A percentile compares a stretch with the other conserved stretches of the same genome.
Conservation (phyloP, 257 asterid species). For the Pogostemon cablin region DNA sequence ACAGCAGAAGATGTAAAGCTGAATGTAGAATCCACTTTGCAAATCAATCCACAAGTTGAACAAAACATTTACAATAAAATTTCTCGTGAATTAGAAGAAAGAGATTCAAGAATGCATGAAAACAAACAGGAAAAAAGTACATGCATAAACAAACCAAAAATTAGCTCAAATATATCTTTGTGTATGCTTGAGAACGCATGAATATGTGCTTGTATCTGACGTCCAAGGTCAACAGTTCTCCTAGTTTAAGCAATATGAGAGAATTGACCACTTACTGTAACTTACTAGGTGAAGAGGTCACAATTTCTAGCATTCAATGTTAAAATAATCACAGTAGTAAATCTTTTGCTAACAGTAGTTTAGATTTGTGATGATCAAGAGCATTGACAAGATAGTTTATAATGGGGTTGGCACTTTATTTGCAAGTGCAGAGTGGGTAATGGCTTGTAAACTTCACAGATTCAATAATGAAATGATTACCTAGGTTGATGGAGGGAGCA, state of each 20-base stretch:
- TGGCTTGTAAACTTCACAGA: slow-evolving; percentile 16
- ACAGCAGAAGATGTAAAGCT: slow-evolving; percentile 18
- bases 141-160: slow-evolving; percentile 2
- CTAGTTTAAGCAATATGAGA: slow-evolving; percentile 17
- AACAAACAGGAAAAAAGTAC: slow-evolving; percentile 17
- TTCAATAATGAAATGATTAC: slow-evolving; percentile 3
- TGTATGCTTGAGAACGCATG: not conserved
- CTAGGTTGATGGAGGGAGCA: slow-evolving; percentile 16
- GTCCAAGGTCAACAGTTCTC: slow-evolving; percentile 3
- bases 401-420: slow-evolving; percentile 1
- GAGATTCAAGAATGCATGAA: slow-evolving; percentile 24
- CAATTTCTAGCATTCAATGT: not conserved
- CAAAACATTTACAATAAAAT: slow-evolving; percentile 2
- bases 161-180: not conserved
- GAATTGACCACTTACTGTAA: slow-evolving; percentile 6
- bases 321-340: slow-evolving; percentile 11
- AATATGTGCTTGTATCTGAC: not conserved
- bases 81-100: not conserved
- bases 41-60: slow-evolving; percentile 8
- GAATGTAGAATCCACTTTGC: slow-evolving; percentile 16
- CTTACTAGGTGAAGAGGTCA: not conserved
- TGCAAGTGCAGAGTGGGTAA: not conserved
- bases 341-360: slow-evolving; percentile 4
- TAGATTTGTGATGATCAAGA: slow-evolving; percentile 6
- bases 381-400: not conserved